phyloP scores from a whole-genome alignment of 495 filamentous ascomycete genomes.

The Cairneyella variabilis region DNA sequence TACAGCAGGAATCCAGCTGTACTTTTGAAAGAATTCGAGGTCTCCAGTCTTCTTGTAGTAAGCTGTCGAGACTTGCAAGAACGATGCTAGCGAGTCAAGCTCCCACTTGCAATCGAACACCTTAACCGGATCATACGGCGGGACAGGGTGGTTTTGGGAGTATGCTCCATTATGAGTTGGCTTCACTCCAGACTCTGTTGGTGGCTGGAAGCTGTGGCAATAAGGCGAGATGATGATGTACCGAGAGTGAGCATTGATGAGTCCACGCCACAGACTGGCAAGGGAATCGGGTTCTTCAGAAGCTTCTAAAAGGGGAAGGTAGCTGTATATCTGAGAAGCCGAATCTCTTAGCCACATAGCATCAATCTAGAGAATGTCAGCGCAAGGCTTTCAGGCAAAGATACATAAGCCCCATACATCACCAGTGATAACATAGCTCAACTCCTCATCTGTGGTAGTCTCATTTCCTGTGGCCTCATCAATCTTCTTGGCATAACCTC shows the following conservation, averaged over 20 bases:
- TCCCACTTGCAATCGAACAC: slow-evolving; percentile 99
- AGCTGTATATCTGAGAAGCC: slow-evolving; percentile 90
- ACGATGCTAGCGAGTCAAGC: slow-evolving; percentile 88
- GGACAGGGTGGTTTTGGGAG: slow-evolving; percentile 50
- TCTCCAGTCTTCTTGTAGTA: slow-evolving; percentile 56
- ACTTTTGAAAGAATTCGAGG: slow-evolving; percentile 53
- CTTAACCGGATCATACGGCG: slow-evolving; percentile 69
- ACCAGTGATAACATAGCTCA: slow-evolving; percentile 88
- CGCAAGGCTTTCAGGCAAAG: neutral
- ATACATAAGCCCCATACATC: slow-evolving; percentile 40
- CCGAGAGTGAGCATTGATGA: slow-evolving; percentile 92
- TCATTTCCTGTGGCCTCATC: slow-evolving; percentile 24
- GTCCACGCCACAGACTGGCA: slow-evolving; percentile 82
- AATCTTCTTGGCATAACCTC: slow-evolving; percentile 47
- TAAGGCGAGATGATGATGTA: slow-evolving; percentile 92
- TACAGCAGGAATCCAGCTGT: slow-evolving; percentile 56
- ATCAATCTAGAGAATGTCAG: slow-evolving; percentile 56
- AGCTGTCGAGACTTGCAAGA: slow-evolving; percentile 63
- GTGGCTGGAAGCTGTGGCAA: slow-evolving; percentile 97
- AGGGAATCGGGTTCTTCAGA: slow-evolving; percentile 51
- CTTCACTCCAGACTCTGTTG: slow-evolving; percentile 55
- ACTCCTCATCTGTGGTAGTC: slow-evolving; percentile 50
- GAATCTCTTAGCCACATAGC: slow-evolving; percentile 97
- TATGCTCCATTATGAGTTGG: slow-evolving; percentile 47
- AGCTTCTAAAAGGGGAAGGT: slow-evolving; percentile 61